Percentiles rank a stretch among this genome's conserved stretches.
Evolutionary conservation across 2,329 filamentous ascomycete species (phyloP).

Genomic region (Ceratocystis diversiconidia): DNA sequence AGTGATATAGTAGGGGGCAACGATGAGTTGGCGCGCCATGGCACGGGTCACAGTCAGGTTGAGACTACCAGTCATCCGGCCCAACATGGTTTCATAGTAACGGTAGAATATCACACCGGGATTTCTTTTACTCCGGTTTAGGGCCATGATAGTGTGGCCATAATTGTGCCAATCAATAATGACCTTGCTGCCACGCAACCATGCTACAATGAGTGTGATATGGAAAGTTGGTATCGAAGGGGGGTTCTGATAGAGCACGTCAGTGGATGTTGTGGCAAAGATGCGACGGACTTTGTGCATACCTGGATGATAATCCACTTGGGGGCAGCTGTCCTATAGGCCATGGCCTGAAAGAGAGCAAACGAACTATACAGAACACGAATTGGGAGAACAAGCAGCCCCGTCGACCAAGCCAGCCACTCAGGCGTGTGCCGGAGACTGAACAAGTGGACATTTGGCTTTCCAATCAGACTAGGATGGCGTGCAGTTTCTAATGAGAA

Average conservation of each 20-base stretch:
- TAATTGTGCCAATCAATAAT: conserved; percentile 99
- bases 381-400: conserved; percentile 16
- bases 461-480: conserved; percentile 60
- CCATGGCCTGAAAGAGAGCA: conserved; percentile 55
- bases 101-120: conserved; percentile 65
- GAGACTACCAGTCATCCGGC: conserved; percentile 48
- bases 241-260: conserved; percentile 50
- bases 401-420: conserved; percentile 40
- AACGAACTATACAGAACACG: conserved; percentile 30
- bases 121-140: conserved; percentile 43
- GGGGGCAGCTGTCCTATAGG: conserved; percentile 58
- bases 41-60: conserved; percentile 83
- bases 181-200: conserved; percentile 64
- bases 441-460: conserved; percentile 55
- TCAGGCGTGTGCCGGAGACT: conserved; percentile 54
- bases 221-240: conserved; percentile 85
- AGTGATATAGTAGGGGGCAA: conserved; percentile 48
- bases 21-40: conserved; percentile 60
- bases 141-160: conserved; percentile 78
- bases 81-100: conserved; percentile 62
- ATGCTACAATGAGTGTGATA: conserved; percentile 57
- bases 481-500: conserved; percentile 54
- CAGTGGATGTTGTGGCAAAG: neutral
- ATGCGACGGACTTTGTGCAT: conserved; percentile 18
- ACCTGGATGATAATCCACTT: conserved; percentile 79